Evolutionary conservation across 441 rosid species (phyloP).

Genomic region (Capsella rubella): DNA sequence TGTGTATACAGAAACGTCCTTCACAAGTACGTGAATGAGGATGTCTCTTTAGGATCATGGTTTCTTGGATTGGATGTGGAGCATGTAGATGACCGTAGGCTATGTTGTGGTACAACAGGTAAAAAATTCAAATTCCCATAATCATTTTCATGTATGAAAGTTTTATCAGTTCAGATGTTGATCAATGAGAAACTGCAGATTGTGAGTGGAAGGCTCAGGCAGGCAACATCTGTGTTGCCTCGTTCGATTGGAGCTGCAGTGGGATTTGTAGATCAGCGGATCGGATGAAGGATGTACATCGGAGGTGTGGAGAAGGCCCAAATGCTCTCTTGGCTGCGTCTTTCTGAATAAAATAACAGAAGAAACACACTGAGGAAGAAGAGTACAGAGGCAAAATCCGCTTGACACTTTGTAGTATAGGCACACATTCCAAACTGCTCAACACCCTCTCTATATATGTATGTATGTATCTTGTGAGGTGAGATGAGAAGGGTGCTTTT

Average conservation of each 20-base stretch:
- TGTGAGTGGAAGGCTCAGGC: conserved; percentile 64
- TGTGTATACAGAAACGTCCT: conserved; percentile 65
- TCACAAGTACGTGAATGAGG: conserved; percentile 85
- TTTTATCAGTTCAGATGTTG: conserved; percentile 5
- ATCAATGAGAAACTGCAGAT: conserved; percentile 40
- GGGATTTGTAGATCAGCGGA: conserved; percentile 59
- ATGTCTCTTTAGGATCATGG: conserved; percentile 93
- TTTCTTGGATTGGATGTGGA: conserved; percentile 90
- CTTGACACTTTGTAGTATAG: conserved; percentile 38
- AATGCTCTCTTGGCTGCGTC: conserved; percentile 50
- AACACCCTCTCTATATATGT: conserved; percentile 28
- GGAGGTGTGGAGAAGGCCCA: conserved; percentile 56
- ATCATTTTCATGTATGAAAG: background rate
- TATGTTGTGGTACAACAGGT: conserved; percentile 96
- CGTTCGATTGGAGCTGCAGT: conserved; percentile 60
- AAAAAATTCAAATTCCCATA: conserved; percentile 20
- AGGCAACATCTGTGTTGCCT: conserved; percentile 58
- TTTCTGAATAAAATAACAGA: conserved; percentile 41
- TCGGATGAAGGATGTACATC: conserved; percentile 58
- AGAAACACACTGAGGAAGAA: conserved; percentile 33
- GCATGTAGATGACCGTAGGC: conserved; percentile 88
- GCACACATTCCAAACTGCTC: conserved; percentile 14
- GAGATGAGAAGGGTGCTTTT: conserved; percentile 46
- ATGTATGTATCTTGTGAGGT: conserved; percentile 34
- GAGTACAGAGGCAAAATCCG: conserved; percentile 35